Evolutionary conservation across 306 rosid genomes (phyloP), one percentile per base, ranked within the genome.

Genomic region (Vachellia pachyceras): DNA sequence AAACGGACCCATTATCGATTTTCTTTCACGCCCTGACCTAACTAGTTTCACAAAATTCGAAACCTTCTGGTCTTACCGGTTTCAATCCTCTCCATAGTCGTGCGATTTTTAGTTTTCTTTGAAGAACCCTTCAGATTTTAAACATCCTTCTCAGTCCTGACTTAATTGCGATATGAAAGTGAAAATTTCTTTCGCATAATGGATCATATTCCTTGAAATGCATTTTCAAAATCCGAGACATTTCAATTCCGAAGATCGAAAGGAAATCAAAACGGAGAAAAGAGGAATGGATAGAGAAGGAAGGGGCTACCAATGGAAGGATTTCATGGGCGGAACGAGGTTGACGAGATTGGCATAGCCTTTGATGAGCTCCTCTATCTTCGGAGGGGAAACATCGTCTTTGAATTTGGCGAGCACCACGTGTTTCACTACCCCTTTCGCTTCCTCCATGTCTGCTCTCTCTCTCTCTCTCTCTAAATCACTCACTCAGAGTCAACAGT

Each of bases 281-380:
- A 18, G 4, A 40, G 18, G 12, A 10, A 15, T 20, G 9, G 10
- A 10, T 3, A 3, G 6, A 6, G 47, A 2, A 15, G 29, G 18
- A 20, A 10, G n/a, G n/a, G n/a, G 20, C 4, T 75, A 95, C 99
- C 99, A 95, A 18, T 88, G 94, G 86, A 95, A 93, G 67, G 97
- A 79, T 55, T 93, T 90, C 97, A 95, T 93, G 66, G 93, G 46
- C 6, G 89, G 90, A 55, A 91, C 29, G 87, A 89, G 82, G 72
- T 82, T 82, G 83, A 95, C 89, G 83, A 95, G 96, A 50, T 87
- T 90, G 70, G 97, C 93, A 64, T 87, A 95, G 57, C 50, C 86
- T 36, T 93, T 91, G 75, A 87, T 90, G 49, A 91, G 91, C 22
- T 90, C 70, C 3, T 93, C 86, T 29, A 90, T 89, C 84, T 68